Evolutionary conservation across 2,329 filamentous ascomycete species (phyloP), one percentile per base, ranked within the genome.

Genomic region (Calonectria crousiana): DNA sequence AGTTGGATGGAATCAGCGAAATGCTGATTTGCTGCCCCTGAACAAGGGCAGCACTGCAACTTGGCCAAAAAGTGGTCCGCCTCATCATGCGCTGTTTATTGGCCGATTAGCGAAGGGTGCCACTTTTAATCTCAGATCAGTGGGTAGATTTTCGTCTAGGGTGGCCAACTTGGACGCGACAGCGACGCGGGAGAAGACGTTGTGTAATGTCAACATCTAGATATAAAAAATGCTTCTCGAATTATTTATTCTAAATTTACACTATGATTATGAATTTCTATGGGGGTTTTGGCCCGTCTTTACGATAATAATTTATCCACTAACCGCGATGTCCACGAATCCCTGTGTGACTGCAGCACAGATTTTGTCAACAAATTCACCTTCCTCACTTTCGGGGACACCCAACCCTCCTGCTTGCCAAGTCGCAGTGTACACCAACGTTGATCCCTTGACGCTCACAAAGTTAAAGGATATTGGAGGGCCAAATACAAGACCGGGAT

Each of bases 331-430:
- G 65, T 62, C 51, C 70, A 51, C 60, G 80, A 80, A 8, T 66
- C 79, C 23, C 6, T 36, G 58, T 18, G 71, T 56, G 4, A 80
- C 8, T 9, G 66, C 51, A 2, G 62, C 32, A 64, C 79, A 80
- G 16, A 80, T 74, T 18, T 67, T 68, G 4, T 78, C 77, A 26
- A 81, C 75, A 53, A 79, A 52, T 47, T 41, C 41, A 4, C 74
- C 76, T 34, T 81, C 79, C 14, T 76, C 62, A 6, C 66, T 72
- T 10, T 38, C 32, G 0, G 34, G 49, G 56, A 81, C 71, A 41
- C 71, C 78, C 69, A 81, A 44, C 23, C 79, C 75, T n/a, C 78
- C 78, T 2, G 20, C 28, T 23, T 78, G 78, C 80, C 80, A 81
- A 52, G 77, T 80, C 36, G 78, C 69, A 13, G 80, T 81, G 38